Conservation (phyloP, 2,329 filamentous ascomycete genomes). For the Teratosphaeria nubilosa region DNA sequence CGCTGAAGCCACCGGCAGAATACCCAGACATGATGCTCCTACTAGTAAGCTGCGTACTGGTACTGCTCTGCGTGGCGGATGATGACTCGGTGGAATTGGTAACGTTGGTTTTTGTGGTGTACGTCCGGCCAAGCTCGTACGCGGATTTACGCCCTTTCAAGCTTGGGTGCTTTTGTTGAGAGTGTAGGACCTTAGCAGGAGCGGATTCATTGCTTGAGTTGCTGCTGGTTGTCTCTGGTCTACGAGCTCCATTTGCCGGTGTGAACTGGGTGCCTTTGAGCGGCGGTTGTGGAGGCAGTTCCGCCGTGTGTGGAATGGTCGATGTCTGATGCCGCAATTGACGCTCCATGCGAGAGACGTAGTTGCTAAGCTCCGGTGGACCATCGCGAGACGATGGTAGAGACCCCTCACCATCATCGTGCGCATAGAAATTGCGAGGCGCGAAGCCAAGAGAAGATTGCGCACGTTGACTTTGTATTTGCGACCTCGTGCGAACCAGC, state of each 20-base stretch:
- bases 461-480: slow-evolving; percentile 38
- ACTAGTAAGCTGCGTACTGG: slow-evolving; percentile 66
- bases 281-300: slow-evolving; percentile 28
- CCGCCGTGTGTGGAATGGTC: slow-evolving; percentile 20
- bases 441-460: slow-evolving; percentile 66
- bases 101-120: slow-evolving; percentile 77
- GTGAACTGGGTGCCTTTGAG: slow-evolving; percentile 20
- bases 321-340: slow-evolving; percentile 62
- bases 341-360: slow-evolving; percentile 86
- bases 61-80: slow-evolving; percentile 50
- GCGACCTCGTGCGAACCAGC: slow-evolving; percentile 36
- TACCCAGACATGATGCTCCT: slow-evolving; percentile 87
- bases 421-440: slow-evolving; percentile 19
- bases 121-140: slow-evolving; percentile 66
- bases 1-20: slow-evolving; percentile 83
- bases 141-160: slow-evolving; percentile 59
- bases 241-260: slow-evolving; percentile 3
- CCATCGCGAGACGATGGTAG: slow-evolving; percentile 31
- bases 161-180: slow-evolving; percentile 35
- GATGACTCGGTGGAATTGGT: slow-evolving; percentile 59
- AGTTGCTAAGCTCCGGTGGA: slow-evolving; percentile 67
- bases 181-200: slow-evolving; percentile 15
- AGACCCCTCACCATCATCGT: slow-evolving; percentile 45
- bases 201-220: slow-evolving; percentile 17
- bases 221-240: slow-evolving; percentile 20